A percentile compares a stretch with the other conserved stretches of the same genome.
phyloP scores from a whole-genome alignment of 164 flowering plant genomes.

The Echeveria elegans region DNA sequence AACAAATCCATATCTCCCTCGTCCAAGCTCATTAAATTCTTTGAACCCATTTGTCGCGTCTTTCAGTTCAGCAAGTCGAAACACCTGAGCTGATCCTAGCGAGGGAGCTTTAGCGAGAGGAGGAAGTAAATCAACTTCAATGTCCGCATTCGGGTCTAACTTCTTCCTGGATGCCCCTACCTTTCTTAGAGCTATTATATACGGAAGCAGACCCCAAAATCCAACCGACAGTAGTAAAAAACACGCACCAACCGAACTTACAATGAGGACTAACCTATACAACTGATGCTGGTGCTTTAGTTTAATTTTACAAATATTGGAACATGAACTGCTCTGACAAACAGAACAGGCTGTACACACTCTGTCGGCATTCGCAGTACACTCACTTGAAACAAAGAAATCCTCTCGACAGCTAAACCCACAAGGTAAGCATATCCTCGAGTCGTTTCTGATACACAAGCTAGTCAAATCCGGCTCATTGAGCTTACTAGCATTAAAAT shows the following conservation, averaged over 20 bases:
- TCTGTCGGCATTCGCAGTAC: slow-evolving; percentile 51
- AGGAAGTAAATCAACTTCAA: slow-evolving; percentile 17
- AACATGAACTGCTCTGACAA: slow-evolving; percentile 86
- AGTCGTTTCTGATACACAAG: slow-evolving; percentile 50
- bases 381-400: slow-evolving; percentile 61
- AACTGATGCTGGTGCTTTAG: slow-evolving; percentile 26
- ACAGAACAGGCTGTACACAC: slow-evolving; percentile 84
- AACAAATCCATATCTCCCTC: slow-evolving; percentile 94
- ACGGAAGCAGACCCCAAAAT: slow-evolving; percentile 42
- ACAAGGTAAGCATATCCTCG: slow-evolving; percentile 69
- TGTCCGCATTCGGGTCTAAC: slow-evolving; percentile 29
- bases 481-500: slow-evolving; percentile 71
- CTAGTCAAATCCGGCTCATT: slow-evolving; percentile 63
- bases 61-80: slow-evolving; percentile 75
- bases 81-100: slow-evolving; percentile 56
- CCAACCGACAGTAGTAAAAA: slow-evolving; percentile 32
- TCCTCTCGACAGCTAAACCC: slow-evolving; percentile 61
- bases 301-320: slow-evolving; percentile 42
- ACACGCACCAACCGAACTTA: slow-evolving; percentile 40
- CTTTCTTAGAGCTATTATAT: slow-evolving; percentile 19
- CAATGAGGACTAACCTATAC: slow-evolving; percentile 26
- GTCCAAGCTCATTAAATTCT: slow-evolving; percentile 86
- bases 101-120: slow-evolving; percentile 28
- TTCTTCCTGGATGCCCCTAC: slow-evolving; percentile 35
- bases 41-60: slow-evolving; percentile 93